Conservation (phyloP, 169 alveolate genomes). For the Babesia sp. region DNA sequence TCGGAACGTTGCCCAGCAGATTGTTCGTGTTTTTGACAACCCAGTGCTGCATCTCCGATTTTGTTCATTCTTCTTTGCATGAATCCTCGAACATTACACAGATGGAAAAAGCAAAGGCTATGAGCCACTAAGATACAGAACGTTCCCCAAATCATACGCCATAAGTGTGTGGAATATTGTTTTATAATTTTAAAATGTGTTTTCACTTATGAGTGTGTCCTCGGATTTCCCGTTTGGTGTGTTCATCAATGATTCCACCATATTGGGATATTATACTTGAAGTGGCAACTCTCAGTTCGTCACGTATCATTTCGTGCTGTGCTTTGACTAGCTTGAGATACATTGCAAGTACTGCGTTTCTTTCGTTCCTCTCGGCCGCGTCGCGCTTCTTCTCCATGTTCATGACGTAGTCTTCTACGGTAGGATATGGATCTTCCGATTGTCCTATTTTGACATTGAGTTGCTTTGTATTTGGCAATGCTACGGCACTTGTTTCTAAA, state of each 20-base stretch:
- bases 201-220: conserved; percentile 10
- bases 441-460: conserved; percentile 79
- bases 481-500: conserved; percentile 30
- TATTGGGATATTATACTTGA: conserved; percentile 73
- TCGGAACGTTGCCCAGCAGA: not conserved
- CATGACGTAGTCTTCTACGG: conserved; percentile 79
- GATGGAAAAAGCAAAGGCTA: not conserved
- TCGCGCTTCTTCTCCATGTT: conserved; percentile 79
- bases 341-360: conserved; percentile 66
- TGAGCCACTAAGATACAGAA: not conserved
- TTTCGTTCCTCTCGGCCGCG: conserved; percentile 71
- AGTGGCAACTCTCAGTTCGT: conserved; percentile 68
- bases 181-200: not conserved
- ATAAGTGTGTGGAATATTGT: not conserved
- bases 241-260: conserved; percentile 59
- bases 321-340: conserved; percentile 76
- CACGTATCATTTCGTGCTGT: conserved; percentile 77
- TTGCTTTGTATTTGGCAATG: conserved; percentile 47
- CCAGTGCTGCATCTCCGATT: not conserved
- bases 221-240: conserved; percentile 30
- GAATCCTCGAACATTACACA: not conserved
- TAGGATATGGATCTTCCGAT: conserved; percentile 77
- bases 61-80: not conserved
- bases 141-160: not conserved
- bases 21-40: not conserved